phyloP scores from a whole-genome alignment of 805 yeast genomes.

The Candida coquimbonensis region DNA sequence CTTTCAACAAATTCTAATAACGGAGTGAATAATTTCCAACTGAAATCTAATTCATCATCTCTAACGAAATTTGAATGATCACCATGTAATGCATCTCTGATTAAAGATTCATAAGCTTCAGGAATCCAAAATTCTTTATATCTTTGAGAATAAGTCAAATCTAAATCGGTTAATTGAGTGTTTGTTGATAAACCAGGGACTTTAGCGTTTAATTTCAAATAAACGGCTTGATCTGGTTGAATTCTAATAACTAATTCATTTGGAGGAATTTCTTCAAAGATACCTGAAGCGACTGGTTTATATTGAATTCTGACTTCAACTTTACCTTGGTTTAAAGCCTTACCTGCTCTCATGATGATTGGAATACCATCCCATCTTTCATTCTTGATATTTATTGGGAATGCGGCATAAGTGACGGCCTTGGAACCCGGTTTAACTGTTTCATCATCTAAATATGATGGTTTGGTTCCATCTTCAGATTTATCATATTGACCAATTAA shows the following conservation, averaged over 20 bases:
- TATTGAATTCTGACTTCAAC: slow-evolving; percentile 94
- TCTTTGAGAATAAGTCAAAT: slow-evolving; percentile 75
- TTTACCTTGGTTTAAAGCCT: slow-evolving; percentile 90
- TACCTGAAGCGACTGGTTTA: slow-evolving; percentile 77
- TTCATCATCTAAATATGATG: slow-evolving; percentile 86
- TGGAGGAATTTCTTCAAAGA: slow-evolving; percentile 73
- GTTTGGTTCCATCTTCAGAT: slow-evolving; percentile 83
- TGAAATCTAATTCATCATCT: slow-evolving; percentile 91
- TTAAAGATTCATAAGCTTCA: slow-evolving; percentile 94
- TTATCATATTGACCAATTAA: slow-evolving; percentile 83
- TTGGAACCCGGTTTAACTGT: slow-evolving; percentile 78
- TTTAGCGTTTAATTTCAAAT: slow-evolving; percentile 88
- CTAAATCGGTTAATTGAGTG: slow-evolving; percentile 83
- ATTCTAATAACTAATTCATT: slow-evolving; percentile 91
- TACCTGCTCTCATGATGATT: slow-evolving; percentile 91
- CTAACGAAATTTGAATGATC: slow-evolving; percentile 97
- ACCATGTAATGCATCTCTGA: slow-evolving; percentile 83
- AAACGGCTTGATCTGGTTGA: slow-evolving; percentile 93
- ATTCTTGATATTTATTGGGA: slow-evolving; percentile 70
- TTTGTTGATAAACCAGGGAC: slow-evolving; percentile 84
- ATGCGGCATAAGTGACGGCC: slow-evolving; percentile 89
- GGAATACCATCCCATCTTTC: slow-evolving; percentile 99
- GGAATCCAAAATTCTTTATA: slow-evolving; percentile 91
- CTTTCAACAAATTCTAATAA: slow-evolving; percentile 74
- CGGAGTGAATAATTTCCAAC: slow-evolving; percentile 94